phyloP scores from a whole-genome alignment of 805 yeast species.

The Saturnispora halmiae region DNA sequence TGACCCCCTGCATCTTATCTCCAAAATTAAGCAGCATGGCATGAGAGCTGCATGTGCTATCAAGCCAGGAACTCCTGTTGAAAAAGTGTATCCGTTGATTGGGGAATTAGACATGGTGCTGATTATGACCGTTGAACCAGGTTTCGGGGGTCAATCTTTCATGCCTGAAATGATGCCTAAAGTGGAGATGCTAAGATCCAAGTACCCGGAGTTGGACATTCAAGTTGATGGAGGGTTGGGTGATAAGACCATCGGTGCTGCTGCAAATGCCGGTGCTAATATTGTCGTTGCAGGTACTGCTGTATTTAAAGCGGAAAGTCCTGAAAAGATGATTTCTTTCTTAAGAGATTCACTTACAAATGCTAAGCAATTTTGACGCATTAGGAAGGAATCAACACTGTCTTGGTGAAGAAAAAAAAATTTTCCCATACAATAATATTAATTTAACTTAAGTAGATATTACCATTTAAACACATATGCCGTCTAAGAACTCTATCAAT shows the following conservation, averaged over 20 bases:
- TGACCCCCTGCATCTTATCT: slow-evolving; percentile 64
- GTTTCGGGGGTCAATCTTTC: slow-evolving; percentile 96
- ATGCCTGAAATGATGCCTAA: slow-evolving; percentile 96
- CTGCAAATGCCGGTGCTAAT: slow-evolving; percentile 97
- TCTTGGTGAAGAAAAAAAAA: not conserved
- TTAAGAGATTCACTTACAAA: slow-evolving; percentile 52
- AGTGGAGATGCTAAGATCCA: slow-evolving; percentile 64
- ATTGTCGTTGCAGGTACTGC: slow-evolving; percentile 97
- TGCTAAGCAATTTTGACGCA: not conserved
- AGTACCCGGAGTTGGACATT: slow-evolving; percentile 72
- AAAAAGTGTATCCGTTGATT: slow-evolving; percentile 51
- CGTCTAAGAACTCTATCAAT: slow-evolving; percentile 73
- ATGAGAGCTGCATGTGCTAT: slow-evolving; percentile 91
- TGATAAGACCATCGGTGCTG: slow-evolving; percentile 70
- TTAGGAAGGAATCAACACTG: too few relatives aligned
- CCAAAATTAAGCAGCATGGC: slow-evolving; percentile 68
- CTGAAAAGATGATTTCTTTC: slow-evolving; percentile 60
- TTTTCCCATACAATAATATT: not conserved
- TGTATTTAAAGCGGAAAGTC: slow-evolving; percentile 78
- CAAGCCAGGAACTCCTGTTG: slow-evolving; percentile 88
- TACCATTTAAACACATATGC: slow-evolving; percentile 38
- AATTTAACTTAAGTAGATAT: not conserved
- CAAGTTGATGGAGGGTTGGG: slow-evolving; percentile 97
- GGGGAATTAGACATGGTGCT: slow-evolving; percentile 85
- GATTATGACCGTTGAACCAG: slow-evolving; percentile 98